Evolutionary conservation across 768 basidiomycete genomes (phyloP).

Genomic region (Mycena metata): DNA sequence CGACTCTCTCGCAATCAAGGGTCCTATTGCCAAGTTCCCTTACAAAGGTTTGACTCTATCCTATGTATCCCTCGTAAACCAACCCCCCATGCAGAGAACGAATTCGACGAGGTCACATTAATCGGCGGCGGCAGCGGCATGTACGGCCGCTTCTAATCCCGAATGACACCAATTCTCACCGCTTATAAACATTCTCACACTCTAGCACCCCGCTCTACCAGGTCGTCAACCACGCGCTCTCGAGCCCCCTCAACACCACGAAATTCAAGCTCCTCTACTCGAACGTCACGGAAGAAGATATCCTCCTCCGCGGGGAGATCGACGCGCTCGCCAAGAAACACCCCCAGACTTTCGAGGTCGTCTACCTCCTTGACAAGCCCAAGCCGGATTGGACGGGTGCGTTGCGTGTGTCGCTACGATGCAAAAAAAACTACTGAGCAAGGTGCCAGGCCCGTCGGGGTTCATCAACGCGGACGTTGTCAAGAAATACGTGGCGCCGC

Average conservation of each 20-base stretch:
- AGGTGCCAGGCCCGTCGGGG: slow-evolving; percentile 70
- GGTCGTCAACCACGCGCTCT: slow-evolving; percentile 78
- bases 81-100: slow-evolving; percentile 68
- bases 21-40: slow-evolving; percentile 89
- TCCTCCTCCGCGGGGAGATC: slow-evolving; percentile 85
- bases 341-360: slow-evolving; percentile 80
- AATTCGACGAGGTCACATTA: slow-evolving; percentile 87
- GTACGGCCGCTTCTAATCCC: slow-evolving; percentile 54
- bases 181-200: slow-evolving; percentile 22
- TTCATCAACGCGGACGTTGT: slow-evolving; percentile 82
- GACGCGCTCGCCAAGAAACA: slow-evolving; percentile 77
- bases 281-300: slow-evolving; percentile 91
- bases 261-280: slow-evolving; percentile 94
- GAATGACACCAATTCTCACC: neutral
- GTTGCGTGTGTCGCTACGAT: slow-evolving; percentile 27
- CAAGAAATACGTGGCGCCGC: slow-evolving; percentile 76
- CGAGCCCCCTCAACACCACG: slow-evolving; percentile 87
- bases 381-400: slow-evolving; percentile 68
- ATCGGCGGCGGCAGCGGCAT: slow-evolving; percentile 97
- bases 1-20: slow-evolving; percentile 88
- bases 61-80: neutral
- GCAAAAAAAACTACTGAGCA: slow-evolving; percentile 6
- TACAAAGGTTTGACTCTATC: slow-evolving; percentile 73
- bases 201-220: slow-evolving; percentile 87
- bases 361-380: slow-evolving; percentile 90